Evolutionary conservation across 108 stramenopile genomes (phyloP), one percentile per base, ranked within the genome.

Genomic region (Conticribra guillardii): DNA sequence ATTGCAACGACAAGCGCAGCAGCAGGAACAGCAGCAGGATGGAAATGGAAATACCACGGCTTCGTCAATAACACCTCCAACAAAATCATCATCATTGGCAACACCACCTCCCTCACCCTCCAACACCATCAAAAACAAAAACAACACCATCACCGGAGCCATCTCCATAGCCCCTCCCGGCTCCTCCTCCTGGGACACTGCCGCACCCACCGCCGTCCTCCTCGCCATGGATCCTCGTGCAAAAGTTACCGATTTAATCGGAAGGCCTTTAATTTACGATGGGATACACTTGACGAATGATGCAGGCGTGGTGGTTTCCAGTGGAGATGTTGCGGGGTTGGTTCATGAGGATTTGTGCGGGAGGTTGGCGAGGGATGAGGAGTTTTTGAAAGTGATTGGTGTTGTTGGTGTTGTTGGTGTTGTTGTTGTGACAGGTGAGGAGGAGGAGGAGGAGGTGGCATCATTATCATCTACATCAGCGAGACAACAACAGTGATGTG

Each of bases 141-240:
- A 16, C 26, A 29, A 34, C 32, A 33, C 63, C 37, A 70, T 57
- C 44, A 63, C 69, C 4, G 78, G 73, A 26, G 56, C 78, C 8
- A 79, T 79, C 22, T 65, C 78, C 27, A 32, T 79, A 61, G 65
- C 66, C 14, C 78, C 78, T 52, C 66, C 73, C 48, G 78, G 78
- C 30, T 74, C 78, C 15, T 79, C 73, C 17, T 79, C 78, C 0
- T 79, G 78, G 78, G 78, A 79, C 55, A 79, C 78, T 54, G 78
- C 78, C 11, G 72, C 72, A 33, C 78, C 78, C 33, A 74, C 78
- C 27, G 78, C 78, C 23, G 63, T 77, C 21, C 49, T 77, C 49
- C 68, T 85, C 16, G 69, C 82, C 21, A 67, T 80, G 14, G 60
- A 82, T 61, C 82, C 84, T 29, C 41, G 80, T 26, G 77, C 76